These are phyloP conservation scores for Stylosanthes scabra DNA, from an alignment of 331 rosid species.

Conservation along the genomic window DNA sequence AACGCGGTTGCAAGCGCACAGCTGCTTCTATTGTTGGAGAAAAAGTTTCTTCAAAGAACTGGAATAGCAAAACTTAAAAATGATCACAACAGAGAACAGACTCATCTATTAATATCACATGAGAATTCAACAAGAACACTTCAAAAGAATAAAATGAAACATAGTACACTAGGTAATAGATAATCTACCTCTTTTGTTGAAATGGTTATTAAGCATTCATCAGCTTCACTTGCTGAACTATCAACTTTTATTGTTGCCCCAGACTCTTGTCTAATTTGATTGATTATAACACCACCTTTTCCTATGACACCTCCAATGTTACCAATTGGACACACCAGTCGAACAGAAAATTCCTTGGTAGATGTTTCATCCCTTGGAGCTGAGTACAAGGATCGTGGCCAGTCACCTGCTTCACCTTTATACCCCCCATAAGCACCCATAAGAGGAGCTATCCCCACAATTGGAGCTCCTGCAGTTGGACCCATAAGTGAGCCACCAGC, in stretches of 20 bases:
- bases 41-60: constrained; percentile 86
- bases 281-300: constrained; percentile 91
- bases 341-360: constrained; percentile 86
- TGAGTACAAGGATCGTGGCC: constrained; percentile 93
- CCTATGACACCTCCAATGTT: constrained; percentile 99
- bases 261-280: constrained; percentile 98
- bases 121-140: constrained; percentile 5
- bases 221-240: constrained; percentile 87
- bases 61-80: constrained; percentile 40
- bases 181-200: constrained; percentile 89
- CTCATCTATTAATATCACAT: not conserved
- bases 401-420: constrained; percentile 87
- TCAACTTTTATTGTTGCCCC: constrained; percentile 95
- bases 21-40: constrained; percentile 94
- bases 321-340: constrained; percentile 83
- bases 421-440: constrained; percentile 88
- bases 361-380: constrained; percentile 89
- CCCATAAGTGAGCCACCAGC: constrained; percentile 79
- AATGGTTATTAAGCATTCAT: constrained; percentile 83
- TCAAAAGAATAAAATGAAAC: constrained; percentile 12
- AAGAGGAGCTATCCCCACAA: constrained; percentile 86
- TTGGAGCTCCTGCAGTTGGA: constrained; percentile 75
- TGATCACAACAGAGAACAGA: constrained; percentile 26
- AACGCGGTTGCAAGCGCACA: constrained; percentile 93
- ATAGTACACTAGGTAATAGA: constrained; percentile 10